Base-by-base conservation (phyloP, 495 filamentous ascomycete species). In the Sphaerosporella brunnea region DNA sequence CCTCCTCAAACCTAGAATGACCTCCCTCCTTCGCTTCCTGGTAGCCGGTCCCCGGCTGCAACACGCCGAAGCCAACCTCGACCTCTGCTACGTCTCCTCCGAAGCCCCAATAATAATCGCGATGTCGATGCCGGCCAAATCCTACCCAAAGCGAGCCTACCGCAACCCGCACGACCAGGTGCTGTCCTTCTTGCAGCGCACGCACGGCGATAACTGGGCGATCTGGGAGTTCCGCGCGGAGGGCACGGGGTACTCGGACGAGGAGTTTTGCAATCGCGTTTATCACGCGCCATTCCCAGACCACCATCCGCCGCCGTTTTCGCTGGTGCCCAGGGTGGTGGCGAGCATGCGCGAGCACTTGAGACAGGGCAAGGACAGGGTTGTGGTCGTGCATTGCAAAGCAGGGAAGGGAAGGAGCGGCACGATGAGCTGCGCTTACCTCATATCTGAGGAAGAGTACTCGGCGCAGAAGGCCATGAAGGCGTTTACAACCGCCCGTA, bases 191-290 rank as follows among this genome's bases (percentile, higher is more conserved):
- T 79, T 97, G 34, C 82, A 96, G 64, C 65, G 67, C 16, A 82
- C 82, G 51, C 90, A 97, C 68, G 79, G 74, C 44, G 62, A 69
- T 8, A 67, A 84, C 48, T 96, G 88, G 90, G 73, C 77, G 8
- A 93, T 97, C 53, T 97, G 85, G 84, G 90, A 97, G 59, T 95
- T 96, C 57, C 78, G 92, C 28, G 90, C 84, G 25, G 90, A 97
- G 61, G 90, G 90, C 7, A 93, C 92, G 0, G 90, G 90, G 0
- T 97, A 97, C 55, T 83, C 82, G 0, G 90, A 96, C 61, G 71
- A 71, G 20, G 87, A 90, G 47, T 86, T 97, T 1, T 82, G 87
- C 57, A 69, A 73, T 23, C 67, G 86, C 0, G 77, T 96, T 39
- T 72, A 78, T 51, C 90, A 96, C 65, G 95, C 81, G 54, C 90